These are phyloP conservation scores for Arthrobotrys pseudoclavata DNA, from an alignment of 2,329 filamentous ascomycete species.

Conservation along the genomic window DNA sequence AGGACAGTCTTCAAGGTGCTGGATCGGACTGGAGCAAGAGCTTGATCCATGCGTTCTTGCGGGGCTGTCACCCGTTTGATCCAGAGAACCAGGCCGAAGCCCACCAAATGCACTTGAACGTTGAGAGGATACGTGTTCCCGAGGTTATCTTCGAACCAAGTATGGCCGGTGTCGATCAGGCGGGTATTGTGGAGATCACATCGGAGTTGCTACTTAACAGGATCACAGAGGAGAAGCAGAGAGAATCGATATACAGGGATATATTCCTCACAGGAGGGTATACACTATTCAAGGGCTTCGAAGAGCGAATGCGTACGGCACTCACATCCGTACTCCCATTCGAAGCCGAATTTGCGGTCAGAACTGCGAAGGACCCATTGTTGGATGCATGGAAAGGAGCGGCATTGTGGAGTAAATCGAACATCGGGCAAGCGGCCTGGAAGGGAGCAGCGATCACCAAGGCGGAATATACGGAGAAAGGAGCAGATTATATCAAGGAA, in stretches of 20 bases:
- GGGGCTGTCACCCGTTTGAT: slow-evolving; percentile 89
- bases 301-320: slow-evolving; percentile 81
- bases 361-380: slow-evolving; percentile 80
- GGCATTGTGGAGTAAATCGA: slow-evolving; percentile 79
- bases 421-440: slow-evolving; percentile 71
- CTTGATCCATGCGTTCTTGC: slow-evolving; percentile 87
- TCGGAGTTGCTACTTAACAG: slow-evolving; percentile 90
- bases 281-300: slow-evolving; percentile 86
- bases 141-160: slow-evolving; percentile 93
- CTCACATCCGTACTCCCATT: slow-evolving; percentile 79
- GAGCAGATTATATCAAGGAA: slow-evolving; percentile 90
- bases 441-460: slow-evolving; percentile 78
- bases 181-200: slow-evolving; percentile 90
- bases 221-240: slow-evolving; percentile 70
- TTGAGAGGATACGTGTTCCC: slow-evolving; percentile 93
- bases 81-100: slow-evolving; percentile 82
- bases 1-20: slow-evolving; percentile 90
- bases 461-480: slow-evolving; percentile 92
- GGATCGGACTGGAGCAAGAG: slow-evolving; percentile 96
- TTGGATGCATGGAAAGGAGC: slow-evolving; percentile 95
- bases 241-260: slow-evolving; percentile 75
- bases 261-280: slow-evolving; percentile 97
- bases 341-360: slow-evolving; percentile 76
- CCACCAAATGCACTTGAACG: slow-evolving; percentile 93
- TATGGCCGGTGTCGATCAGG: slow-evolving; percentile 92